These are phyloP conservation scores for Drechslerella coelobrocha DNA, from an alignment of 2,329 filamentous ascomycete genomes.

Conservation along the genomic window DNA sequence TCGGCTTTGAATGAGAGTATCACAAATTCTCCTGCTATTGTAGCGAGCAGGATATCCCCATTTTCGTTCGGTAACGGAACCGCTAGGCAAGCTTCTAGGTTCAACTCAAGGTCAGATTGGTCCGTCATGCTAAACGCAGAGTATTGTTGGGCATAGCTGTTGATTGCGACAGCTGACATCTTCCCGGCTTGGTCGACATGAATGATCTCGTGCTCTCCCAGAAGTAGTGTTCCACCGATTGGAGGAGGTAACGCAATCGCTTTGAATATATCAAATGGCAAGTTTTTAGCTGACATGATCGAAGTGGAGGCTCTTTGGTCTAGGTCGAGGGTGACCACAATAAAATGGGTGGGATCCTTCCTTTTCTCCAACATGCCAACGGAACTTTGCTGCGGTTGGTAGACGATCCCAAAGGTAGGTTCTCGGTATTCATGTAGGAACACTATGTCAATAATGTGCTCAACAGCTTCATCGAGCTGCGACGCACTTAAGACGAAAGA, in stretches of 20 bases:
- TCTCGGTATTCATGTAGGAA: constrained; percentile 98
- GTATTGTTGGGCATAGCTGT: constrained; percentile 81
- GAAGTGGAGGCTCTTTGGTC: constrained; percentile 92
- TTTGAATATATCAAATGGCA: constrained; percentile 85
- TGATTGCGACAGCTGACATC: constrained; percentile 88
- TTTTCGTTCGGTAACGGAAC: constrained; percentile 77
- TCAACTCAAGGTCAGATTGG: constrained; percentile 79
- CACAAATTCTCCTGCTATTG: constrained; percentile 75
- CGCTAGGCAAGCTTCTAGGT: constrained; percentile 79
- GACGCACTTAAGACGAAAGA: constrained; percentile 94
- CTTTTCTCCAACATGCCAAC: constrained; percentile 69
- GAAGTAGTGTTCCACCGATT: constrained; percentile 83
- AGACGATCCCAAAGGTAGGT: constrained; percentile 93
- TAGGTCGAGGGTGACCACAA: constrained; percentile 92
- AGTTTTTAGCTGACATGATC: constrained; percentile 80
- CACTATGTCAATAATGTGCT: constrained; percentile 87
- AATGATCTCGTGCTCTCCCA: constrained; percentile 88
- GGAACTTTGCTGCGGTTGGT: constrained; percentile 76
- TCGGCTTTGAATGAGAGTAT: constrained; percentile 84
- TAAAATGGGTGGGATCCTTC: constrained; percentile 86
- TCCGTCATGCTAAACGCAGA: constrained; percentile 82
- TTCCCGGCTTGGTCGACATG: constrained; percentile 97
- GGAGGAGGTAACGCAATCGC: constrained; percentile 83
- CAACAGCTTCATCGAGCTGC: constrained; percentile 82
- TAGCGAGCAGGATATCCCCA: constrained; percentile 82